Evolutionary conservation across 139 green algal genomes (phyloP).

Genomic region (Asterochloris erici): DNA sequence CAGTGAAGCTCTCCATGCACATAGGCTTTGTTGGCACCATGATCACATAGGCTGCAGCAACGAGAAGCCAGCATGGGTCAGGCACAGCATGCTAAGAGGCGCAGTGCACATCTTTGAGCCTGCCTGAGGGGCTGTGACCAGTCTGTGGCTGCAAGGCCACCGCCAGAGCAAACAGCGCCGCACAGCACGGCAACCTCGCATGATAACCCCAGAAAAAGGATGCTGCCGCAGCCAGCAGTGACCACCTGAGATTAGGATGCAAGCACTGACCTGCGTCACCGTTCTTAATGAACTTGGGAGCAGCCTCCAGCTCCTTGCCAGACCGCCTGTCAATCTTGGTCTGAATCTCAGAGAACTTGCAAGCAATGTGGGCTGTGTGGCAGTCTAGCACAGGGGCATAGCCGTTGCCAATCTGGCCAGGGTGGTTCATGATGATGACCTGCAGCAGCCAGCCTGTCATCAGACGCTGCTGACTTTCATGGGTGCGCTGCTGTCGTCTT

Average conservation of each 20-base stretch:
- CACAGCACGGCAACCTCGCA: too few species aligned
- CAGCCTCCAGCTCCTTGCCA: constrained; percentile 68
- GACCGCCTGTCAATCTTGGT: constrained; percentile 63
- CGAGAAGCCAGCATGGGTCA: too few species aligned
- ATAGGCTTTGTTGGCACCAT: constrained; percentile 71
- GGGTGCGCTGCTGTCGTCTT: too few species aligned
- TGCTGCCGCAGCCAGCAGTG: too few species aligned
- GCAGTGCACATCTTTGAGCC: too few species aligned
- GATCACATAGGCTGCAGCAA: constrained; percentile 51
- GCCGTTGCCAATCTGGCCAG: constrained; percentile 56
- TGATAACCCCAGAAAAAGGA: too few species aligned
- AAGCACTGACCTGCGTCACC: constrained; percentile 20
- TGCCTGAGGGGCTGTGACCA: too few species aligned
- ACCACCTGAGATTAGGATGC: too few species aligned
- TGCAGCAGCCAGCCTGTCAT: constrained; percentile 2
- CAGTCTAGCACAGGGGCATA: constrained; percentile 66
- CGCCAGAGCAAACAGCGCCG: too few species aligned
- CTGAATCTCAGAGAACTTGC: constrained; percentile 61
- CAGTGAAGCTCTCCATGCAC: constrained; percentile 66
- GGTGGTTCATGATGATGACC: constrained; percentile 71
- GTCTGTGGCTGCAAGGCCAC: too few species aligned
- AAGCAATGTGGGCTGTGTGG: constrained; percentile 70
- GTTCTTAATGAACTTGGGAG: constrained; percentile 66
- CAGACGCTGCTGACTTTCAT: too few species aligned
- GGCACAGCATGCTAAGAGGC: too few species aligned